These are phyloP conservation scores for Pistacia vera DNA, from an alignment of 345 rosid genomes.

Conservation along the genomic window DNA sequence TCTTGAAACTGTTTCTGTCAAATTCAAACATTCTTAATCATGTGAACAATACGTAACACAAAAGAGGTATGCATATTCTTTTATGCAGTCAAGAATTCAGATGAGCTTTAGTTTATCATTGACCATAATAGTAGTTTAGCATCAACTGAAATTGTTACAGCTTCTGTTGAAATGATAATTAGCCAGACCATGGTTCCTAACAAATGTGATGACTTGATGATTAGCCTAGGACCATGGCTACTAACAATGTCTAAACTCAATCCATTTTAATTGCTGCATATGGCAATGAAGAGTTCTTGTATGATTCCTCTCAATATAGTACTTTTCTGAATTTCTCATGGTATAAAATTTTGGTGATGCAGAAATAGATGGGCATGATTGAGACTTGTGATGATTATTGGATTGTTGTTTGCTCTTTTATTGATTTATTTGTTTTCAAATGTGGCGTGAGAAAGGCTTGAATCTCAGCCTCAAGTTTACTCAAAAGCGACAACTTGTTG, in stretches of 20 bases:
- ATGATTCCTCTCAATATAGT: not conserved
- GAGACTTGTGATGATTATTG: not conserved
- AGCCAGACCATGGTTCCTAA: not conserved
- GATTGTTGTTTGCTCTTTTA: not conserved
- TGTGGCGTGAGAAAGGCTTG: too few relatives aligned
- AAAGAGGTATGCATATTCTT: too few relatives aligned
- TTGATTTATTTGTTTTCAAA: too few relatives aligned
- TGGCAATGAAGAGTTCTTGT: not conserved
- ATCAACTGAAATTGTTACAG: not conserved
- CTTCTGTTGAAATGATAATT: slow-evolving; percentile 1
- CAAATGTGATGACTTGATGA: too few relatives aligned
- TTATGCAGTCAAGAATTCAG: too few relatives aligned
- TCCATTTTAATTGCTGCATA: not conserved
- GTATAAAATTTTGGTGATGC: not conserved
- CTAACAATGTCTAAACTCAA: not conserved
- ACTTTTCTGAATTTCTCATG: not conserved
- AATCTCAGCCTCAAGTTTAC: too few relatives aligned
- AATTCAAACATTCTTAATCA: too few relatives aligned
- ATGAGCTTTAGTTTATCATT: too few relatives aligned
- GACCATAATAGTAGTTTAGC: not conserved
- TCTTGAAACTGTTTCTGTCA: too few relatives aligned
- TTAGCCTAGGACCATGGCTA: not conserved
- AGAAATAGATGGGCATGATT: not conserved
- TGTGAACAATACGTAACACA: too few relatives aligned
- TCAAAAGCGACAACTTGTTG: too few relatives aligned